Percentiles rank a stretch among this genome's conserved stretches.
Conservation (phyloP, 2,329 filamentous ascomycete species). For the Bipolaris zeicola region DNA sequence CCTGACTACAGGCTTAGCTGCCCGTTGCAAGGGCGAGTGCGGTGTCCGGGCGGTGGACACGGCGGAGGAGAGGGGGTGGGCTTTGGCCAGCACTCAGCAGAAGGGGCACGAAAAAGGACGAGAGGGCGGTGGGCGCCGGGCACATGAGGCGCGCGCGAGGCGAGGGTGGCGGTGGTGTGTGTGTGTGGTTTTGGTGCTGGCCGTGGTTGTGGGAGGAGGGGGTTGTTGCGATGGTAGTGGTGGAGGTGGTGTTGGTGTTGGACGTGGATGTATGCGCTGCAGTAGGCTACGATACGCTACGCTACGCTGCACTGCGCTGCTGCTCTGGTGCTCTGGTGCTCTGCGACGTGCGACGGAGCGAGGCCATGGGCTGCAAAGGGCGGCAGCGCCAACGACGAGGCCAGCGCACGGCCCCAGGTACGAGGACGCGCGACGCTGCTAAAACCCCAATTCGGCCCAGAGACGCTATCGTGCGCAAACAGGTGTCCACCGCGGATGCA, state of each 20-base stretch:
- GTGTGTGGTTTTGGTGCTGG: not conserved
- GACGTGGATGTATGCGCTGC: not conserved
- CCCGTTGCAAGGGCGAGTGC: slow-evolving; percentile 24
- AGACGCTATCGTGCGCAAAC: slow-evolving; percentile 11
- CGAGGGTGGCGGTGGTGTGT: not conserved
- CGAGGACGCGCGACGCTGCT: slow-evolving; percentile 20
- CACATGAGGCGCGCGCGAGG: slow-evolving; percentile 15
- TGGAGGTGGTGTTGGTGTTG: too few species aligned
- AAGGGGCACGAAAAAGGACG: slow-evolving; percentile 12
- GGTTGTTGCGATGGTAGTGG: too few species aligned
- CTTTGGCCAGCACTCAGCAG: slow-evolving; percentile 11
- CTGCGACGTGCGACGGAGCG: slow-evolving; percentile 12
- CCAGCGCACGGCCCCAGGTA: slow-evolving; percentile 26
- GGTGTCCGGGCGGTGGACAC: slow-evolving; percentile 4
- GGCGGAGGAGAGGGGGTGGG: slow-evolving; percentile 2
- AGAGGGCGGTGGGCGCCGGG: slow-evolving; percentile 17
- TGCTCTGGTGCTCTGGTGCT: slow-evolving; percentile 3
- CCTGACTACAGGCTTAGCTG: slow-evolving; percentile 27
- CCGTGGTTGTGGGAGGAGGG: too few species aligned
- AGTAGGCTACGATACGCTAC: not conserved
- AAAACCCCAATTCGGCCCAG: slow-evolving; percentile 17
- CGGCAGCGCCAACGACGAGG: slow-evolving; percentile 28
- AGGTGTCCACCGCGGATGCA: slow-evolving; percentile 13
- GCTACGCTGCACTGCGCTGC: not conserved
- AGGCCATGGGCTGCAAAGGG: slow-evolving; percentile 20